phyloP scores from a whole-genome alignment of 1,139 yeast genomes.

The Yamadazyma dushanensis region DNA sequence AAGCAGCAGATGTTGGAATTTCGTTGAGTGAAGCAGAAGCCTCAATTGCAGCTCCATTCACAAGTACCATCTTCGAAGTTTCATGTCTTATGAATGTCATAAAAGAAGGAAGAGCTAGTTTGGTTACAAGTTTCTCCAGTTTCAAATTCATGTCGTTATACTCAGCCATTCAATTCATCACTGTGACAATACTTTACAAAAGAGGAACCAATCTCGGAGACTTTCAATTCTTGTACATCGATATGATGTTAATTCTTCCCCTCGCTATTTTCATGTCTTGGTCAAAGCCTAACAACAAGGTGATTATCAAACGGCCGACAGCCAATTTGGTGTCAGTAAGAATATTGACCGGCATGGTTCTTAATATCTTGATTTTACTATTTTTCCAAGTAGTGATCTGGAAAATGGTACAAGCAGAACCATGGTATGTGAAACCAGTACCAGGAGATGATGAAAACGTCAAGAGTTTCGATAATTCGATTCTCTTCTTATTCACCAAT shows the following conservation, averaged over 20 bases:
- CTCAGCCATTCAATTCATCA: constrained; percentile 91
- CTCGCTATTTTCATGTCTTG: constrained; percentile 97
- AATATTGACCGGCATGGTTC: constrained; percentile 74
- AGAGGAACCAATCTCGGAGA: constrained; percentile 96
- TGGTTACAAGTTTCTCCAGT: constrained; percentile 93
- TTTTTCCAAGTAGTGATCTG: constrained; percentile 70
- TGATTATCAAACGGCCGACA: constrained; percentile 79
- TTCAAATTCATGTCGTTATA: constrained; percentile 97
- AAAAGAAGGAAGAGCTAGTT: constrained; percentile 89
- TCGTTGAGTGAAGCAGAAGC: constrained; percentile 98
- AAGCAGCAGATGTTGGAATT: constrained; percentile 96
- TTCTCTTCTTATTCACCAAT: constrained; percentile 75
- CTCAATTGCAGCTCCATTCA: constrained; percentile 97
- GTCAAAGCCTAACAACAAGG: constrained; percentile 72
- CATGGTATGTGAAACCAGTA: constrained; percentile 81
- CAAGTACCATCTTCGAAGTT: constrained; percentile 85
- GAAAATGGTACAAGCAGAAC: constrained; percentile 53
- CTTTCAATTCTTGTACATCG: constrained; percentile 93
- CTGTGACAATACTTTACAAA: constrained; percentile 81
- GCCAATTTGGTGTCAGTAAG: constrained; percentile 92
- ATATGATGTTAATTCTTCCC: constrained; percentile 84
- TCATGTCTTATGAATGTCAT: constrained; percentile 91
- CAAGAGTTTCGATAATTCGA: constrained; percentile 85
- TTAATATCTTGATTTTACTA: constrained; percentile 65
- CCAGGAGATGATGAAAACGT: constrained; percentile 88